Evolutionary conservation across 116 monocot species (phyloP), one percentile per base, ranked within the genome.

Genomic region (Papilionanthe hybrid): DNA sequence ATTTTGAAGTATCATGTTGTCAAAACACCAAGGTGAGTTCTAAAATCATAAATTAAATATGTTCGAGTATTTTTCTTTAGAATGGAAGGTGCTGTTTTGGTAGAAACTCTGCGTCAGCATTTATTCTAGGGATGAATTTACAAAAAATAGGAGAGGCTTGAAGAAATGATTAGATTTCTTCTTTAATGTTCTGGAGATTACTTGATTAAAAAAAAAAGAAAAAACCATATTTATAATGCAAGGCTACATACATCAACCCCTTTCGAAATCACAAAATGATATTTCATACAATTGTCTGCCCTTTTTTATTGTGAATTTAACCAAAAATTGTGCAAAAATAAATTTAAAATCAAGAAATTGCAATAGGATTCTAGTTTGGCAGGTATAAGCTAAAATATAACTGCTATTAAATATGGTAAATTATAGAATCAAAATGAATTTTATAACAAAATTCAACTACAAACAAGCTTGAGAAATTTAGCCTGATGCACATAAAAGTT

Each of bases 1-100:
- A 94, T 98, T 78, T 48, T 98, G 19, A 98, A 98, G 79, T 94
- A 98, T 79, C 89, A 91, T 82, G 82, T 98, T 30, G 90, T 98
- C 68, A 98, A 93, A 80, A 98, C 98, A 78, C 98, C 98, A 79
- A 89, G 92, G 98, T 98, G 57, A 82, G 81, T 29, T 78, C 22
- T 67, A 44, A 27, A 75, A 75, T 4, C n/a, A n/a, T 73, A 44
- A 12, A 43, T 73, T 18, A 42, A 20, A 20, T n/a, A 22, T 63
- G 63, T 44, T 73, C 20, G 44, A 73, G 20, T 29, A 67, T 67
- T 67, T 67, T 9, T 67, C 27, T 28, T 29, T 27, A 27, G 3
- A 67, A 7, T 19, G 44, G 15, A 30, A 68, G 29, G 30, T 17
- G 30, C 68, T 68, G 30, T 68, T 32, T 13, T 68, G 20, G 68